Base-by-base conservation (phyloP, 2,329 filamentous ascomycete species). In the Trichoderma sp. region DNA sequence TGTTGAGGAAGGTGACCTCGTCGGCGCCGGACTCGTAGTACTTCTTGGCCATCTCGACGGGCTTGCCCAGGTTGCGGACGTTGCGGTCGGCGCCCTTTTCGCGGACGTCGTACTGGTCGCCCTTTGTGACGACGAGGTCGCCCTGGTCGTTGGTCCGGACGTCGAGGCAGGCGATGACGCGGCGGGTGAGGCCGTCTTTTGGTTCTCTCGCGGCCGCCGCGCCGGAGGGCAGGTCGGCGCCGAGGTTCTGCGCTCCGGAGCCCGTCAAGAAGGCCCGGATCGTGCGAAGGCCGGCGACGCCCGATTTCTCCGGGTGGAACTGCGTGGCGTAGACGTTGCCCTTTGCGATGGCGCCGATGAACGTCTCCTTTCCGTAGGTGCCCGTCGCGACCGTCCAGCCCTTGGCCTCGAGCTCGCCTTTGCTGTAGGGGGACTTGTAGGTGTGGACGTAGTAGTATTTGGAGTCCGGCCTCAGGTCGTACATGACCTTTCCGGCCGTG, bases 361-460 rank as follows among this genome's bases (percentile, higher is more conserved):
- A 99, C 44, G 90, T 90, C 79, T 99, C 93, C 15, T 85, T 81
- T 39, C 93, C 93, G 76, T 99, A 99, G 17, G 85, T 88, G 19
- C 89, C 93, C 3, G 91, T 96, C 1, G 95, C 95, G n/a, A 98
- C 90, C 9, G 88, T 87, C 94, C 95, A 99, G 28, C 94, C 95
- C 41, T 90, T 84, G 63, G 82, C 82, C 77, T 97, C 93, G 14
- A 97, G 82, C 69, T 89, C 83, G 43, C 90, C 91, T 52, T 85
- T 78, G 60, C 79, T 79, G 76, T 97, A 97, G 3, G 89, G 89
- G 28, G 88, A 89, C 65, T 93, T 93, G 79, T 95, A 99, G 2
- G 92, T 93, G 82, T 99, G 95, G 64, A 99, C 94, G 75, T 99
- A 99, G 80, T 99, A 99, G 82, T 99, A 99, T 78, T 98, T 99